Evolutionary conservation across 1,284 basidiomycete genomes (phyloP).

Genomic region (Irpex rosettiformis): DNA sequence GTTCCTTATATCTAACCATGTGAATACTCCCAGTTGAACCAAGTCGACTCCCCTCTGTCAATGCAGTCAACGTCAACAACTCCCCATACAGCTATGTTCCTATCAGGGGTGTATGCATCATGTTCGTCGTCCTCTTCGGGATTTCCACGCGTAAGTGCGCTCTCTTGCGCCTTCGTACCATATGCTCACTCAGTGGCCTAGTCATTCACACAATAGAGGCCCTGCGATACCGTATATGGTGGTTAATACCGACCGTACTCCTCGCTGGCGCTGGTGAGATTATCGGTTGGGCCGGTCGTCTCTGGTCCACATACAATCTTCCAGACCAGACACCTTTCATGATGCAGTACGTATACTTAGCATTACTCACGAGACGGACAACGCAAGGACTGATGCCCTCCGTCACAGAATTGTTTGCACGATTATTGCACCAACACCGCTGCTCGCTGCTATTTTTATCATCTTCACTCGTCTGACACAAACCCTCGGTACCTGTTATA

Average conservation of each 20-base stretch:
- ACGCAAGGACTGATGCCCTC: conserved; percentile 30
- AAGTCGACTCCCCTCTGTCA: not conserved
- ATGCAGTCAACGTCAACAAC: conserved; percentile 1
- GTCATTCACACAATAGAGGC: conserved; percentile 44
- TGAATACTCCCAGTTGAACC: not conserved
- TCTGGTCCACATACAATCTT: conserved; percentile 29
- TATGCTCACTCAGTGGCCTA: conserved; percentile 9
- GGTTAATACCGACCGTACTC: conserved; percentile 48
- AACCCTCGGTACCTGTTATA: conserved; percentile 34
- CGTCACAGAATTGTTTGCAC: conserved; percentile 27
- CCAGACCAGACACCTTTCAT: conserved; percentile 21
- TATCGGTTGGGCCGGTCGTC: conserved; percentile 41
- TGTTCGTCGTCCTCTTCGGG: conserved; percentile 21
- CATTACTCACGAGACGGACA: conserved; percentile 17
- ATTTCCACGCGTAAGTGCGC: conserved; percentile 18
- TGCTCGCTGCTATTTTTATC: conserved; percentile 46
- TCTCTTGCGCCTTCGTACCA: not conserved
- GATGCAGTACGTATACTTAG: conserved; percentile 33
- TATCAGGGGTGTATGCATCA: conserved; percentile 17
- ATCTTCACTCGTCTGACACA: conserved; percentile 41
- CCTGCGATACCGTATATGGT: conserved; percentile 42
- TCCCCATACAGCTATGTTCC: conserved; percentile 22
- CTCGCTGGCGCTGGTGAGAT: conserved; percentile 50
- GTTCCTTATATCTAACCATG: not conserved
- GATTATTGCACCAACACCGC: conserved; percentile 43